A percentile compares a stretch with the other conserved stretches of the same genome.
These are phyloP conservation scores for Byssothecium circinans DNA, from an alignment of 2,329 filamentous ascomycete genomes.

Conservation along the genomic window DNA sequence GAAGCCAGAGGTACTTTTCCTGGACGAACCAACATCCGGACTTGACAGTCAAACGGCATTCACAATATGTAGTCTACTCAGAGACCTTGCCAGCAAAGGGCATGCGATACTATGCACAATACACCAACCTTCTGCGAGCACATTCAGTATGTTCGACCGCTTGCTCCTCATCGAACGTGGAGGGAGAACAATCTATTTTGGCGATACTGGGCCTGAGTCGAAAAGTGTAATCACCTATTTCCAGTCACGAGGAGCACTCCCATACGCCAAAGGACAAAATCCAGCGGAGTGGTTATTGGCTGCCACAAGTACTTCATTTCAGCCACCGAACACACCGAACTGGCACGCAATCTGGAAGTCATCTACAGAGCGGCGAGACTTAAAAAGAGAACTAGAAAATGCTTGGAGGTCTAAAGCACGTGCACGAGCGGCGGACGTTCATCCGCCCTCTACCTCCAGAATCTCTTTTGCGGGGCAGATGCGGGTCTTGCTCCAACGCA, in stretches of 20 bases:
- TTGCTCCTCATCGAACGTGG: background rate
- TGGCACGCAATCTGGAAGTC: too few species aligned
- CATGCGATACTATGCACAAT: background rate
- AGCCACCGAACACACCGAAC: too few species aligned
- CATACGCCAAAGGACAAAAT: background rate
- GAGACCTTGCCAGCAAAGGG: background rate
- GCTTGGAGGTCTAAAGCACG: too few species aligned
- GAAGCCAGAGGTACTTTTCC: slow-evolving; percentile 68
- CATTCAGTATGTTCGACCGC: background rate
- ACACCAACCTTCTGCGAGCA: background rate
- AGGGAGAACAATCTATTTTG: background rate
- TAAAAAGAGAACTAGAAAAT: too few species aligned
- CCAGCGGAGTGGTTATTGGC: background rate
- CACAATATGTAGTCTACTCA: slow-evolving; percentile 4
- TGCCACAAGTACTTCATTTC: too few species aligned
- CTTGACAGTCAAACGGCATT: slow-evolving; percentile 70
- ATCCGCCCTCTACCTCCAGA: too few species aligned
- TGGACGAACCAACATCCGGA: slow-evolving; percentile 72
- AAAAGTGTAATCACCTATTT: background rate
- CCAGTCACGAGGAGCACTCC: background rate
- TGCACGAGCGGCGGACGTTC: too few species aligned
- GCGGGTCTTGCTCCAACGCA: too few species aligned
- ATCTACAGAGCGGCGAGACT: too few species aligned
- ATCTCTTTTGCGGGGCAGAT: too few species aligned
- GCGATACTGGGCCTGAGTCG: background rate